Evolutionary conservation across 106 monocot genomes (phyloP).

Genomic region (Agapanthus africanus): DNA sequence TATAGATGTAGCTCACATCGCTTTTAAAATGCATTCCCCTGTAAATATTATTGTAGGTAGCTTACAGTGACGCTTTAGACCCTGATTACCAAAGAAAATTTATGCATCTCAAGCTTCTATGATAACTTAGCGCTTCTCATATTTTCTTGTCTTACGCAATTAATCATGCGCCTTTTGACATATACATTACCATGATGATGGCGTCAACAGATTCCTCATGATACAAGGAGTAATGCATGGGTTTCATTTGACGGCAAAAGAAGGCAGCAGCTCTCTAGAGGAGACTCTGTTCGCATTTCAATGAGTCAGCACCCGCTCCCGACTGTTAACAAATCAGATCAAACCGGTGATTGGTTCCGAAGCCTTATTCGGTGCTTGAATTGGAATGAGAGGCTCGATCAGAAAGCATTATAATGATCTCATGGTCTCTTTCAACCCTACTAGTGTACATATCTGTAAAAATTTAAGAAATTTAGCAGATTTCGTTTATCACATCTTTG

Average conservation of each 20-base stretch:
- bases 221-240: constrained; percentile 91
- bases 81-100: too few species aligned
- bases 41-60: too few species aligned
- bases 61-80: too few species aligned
- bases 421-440: too few species aligned
- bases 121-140: not conserved
- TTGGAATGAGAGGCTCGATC: constrained; percentile 94
- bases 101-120: too few species aligned
- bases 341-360: constrained; percentile 95
- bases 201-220: constrained; percentile 67
- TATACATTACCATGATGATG: not conserved
- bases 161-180: not conserved
- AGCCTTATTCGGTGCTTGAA: constrained; percentile 92
- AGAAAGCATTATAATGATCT: constrained; percentile 86
- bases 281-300: constrained; percentile 74
- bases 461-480: too few species aligned
- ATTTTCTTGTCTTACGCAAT: not conserved
- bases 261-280: constrained; percentile 91
- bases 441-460: too few species aligned
- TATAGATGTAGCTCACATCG: too few species aligned
- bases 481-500: too few species aligned
- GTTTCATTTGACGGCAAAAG: constrained; percentile 99
- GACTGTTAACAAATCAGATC: constrained; percentile 96
- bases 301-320: constrained; percentile 98
- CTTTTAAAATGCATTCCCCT: too few species aligned